Evolutionary conservation across 2,329 filamentous ascomycete genomes (phyloP).

Genomic region (Alternaria ethzedia): DNA sequence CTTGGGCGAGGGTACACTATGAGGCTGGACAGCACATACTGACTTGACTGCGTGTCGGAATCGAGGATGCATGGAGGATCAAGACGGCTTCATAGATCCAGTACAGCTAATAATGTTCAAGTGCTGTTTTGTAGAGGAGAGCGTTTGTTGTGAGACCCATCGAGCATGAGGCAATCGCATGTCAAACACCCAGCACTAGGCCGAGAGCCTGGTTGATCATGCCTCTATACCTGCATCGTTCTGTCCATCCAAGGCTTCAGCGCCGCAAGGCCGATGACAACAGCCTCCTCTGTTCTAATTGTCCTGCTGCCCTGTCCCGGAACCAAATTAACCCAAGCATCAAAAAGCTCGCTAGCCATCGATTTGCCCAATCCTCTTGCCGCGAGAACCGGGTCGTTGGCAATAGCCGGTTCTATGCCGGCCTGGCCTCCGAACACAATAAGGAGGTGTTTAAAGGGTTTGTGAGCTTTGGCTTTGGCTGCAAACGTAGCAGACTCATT

Average conservation of each 20-base stretch:
- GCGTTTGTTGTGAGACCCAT: neutral
- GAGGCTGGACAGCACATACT: neutral
- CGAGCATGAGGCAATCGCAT: neutral
- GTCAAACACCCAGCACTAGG: neutral
- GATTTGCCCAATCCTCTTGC: conserved; percentile 68
- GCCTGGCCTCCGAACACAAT: conserved; percentile 82
- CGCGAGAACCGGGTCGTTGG: conserved; percentile 64
- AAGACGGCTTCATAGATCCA: neutral
- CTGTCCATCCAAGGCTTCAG: conserved; percentile 58
- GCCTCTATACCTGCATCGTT: conserved; percentile 3
- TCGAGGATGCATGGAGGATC: neutral
- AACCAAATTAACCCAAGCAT: conserved; percentile 82
- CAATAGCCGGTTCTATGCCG: conserved; percentile 77
- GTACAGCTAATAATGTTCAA: neutral
- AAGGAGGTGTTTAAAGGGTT: conserved; percentile 71
- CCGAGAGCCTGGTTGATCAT: neutral
- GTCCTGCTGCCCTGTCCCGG: conserved; percentile 81
- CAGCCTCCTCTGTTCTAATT: conserved; percentile 82
- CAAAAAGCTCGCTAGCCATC: conserved; percentile 75
- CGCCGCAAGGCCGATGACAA: conserved; percentile 76
- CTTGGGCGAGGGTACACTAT: conserved; percentile 44
- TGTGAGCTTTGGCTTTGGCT: conserved; percentile 29
- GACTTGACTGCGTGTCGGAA: neutral
- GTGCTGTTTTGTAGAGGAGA: neutral
- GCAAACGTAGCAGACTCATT: neutral